Percentiles rank a stretch among this genome's conserved stretches.
These are phyloP conservation scores for Xylariomycetidae sp. DNA, from an alignment of 2,329 filamentous ascomycete species.

Conservation along the genomic window DNA sequence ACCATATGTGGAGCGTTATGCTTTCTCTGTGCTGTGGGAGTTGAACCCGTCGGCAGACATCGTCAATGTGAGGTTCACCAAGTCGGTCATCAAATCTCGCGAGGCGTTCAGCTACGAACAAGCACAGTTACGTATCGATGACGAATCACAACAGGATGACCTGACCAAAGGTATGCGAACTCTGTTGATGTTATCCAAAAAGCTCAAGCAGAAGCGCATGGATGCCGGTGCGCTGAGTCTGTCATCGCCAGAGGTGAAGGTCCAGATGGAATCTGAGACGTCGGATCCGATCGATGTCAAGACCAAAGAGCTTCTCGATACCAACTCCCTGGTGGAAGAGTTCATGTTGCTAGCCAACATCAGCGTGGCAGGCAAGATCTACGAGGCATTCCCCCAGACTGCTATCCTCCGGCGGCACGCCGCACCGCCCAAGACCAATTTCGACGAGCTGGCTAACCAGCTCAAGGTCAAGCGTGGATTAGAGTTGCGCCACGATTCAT, in stretches of 20 bases:
- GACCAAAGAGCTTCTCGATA: conserved; percentile 89
- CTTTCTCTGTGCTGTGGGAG: conserved; percentile 86
- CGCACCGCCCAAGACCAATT: conserved; percentile 90
- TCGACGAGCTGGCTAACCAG: conserved; percentile 89
- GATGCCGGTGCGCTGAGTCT: conserved; percentile 92
- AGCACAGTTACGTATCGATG: conserved; percentile 90
- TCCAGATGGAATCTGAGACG: conserved; percentile 91
- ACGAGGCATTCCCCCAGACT: conserved; percentile 89
- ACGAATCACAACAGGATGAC: conserved; percentile 79
- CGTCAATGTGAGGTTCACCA: conserved; percentile 82
- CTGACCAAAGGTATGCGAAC: conserved; percentile 86
- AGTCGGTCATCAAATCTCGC: conserved; percentile 93
- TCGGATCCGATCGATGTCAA: conserved; percentile 95
- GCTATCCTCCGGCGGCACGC: conserved; percentile 90
- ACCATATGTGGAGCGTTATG: conserved; percentile 92
- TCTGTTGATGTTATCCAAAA: conserved; percentile 83
- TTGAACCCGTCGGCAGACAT: conserved; percentile 81
- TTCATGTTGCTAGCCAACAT: conserved; percentile 99
- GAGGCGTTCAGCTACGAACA: conserved; percentile 98
- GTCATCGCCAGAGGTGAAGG: conserved; percentile 95
- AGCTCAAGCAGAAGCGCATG: conserved; percentile 91
- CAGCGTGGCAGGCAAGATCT: conserved; percentile 85
- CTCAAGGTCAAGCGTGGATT: conserved; percentile 81
- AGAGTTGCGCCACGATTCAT: conserved; percentile 78
- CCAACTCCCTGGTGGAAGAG: conserved; percentile 96